Evolutionary conservation across 129 eudicot species (phyloP), one percentile per base, ranked within the genome.

Genomic region (Ambrosia artemisiifolia): DNA sequence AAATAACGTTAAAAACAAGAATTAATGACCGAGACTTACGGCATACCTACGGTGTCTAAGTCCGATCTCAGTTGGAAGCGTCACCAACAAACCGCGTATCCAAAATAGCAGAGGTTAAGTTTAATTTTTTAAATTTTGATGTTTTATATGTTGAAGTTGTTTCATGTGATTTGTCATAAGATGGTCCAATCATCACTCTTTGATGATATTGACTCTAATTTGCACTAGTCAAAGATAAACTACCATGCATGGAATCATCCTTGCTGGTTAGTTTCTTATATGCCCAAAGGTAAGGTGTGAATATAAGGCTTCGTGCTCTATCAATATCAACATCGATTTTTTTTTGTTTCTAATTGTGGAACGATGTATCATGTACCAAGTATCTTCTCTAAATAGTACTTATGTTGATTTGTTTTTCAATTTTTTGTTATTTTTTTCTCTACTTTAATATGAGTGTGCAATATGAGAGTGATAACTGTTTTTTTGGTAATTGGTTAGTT

Each of bases 181-280:
- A 60, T 61, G 42, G 43, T 61, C 14, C 28, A 35, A 30, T 63
- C 48, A 35, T 63, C 24, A 63, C 47, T 63, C 2, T 33, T 54
- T 79, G 19, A 57, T 40, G 67, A 24, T 44, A 71, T 42, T 73
- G 51, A 75, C 48, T 49, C 54, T 75, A 63, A 64, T 56, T 63
- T 4, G 73, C 90, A 92, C 96, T 87, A 83, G 32, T 87, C 91
- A 33, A 92, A 92, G 83, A 92, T 92, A 95, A 92, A 92, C 60
- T 92, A 92, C 64, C 95, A 95, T 80, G 98, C 98, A 40, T 92
- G 98, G 98, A 83, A 85, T 78, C 96, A 92, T 71, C 91, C 91
- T 34, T 83, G 89, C 75, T 88, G 98, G 98, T 80, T 89, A 49
- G 93, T 85, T 73, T 69, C 95, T 67, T 89, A 85, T 84, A 89